Evolutionary conservation across 352 stramenopile genomes (phyloP), one percentile per base, ranked within the genome.

Genomic region (Pythium aquatile): DNA sequence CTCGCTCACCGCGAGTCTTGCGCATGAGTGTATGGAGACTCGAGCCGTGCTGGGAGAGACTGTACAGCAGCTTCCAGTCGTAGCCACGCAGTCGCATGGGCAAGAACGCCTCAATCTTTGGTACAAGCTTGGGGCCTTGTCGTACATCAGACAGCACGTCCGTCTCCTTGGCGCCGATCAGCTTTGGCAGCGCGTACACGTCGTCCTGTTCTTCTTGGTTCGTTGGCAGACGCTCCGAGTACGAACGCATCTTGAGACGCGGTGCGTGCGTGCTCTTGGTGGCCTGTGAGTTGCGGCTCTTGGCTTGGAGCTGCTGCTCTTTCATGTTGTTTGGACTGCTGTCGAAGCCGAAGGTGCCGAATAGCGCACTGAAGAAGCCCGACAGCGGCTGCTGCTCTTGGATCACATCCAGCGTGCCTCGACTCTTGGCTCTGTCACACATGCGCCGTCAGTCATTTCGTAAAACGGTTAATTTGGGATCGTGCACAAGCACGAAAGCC

Each of bases 51-150:
- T 90, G 79, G 6, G 73, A 61, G 5, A 87, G 66, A 40, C 77
- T 88, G 70, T 87, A 88, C 4, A 88, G 61, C 62, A 86, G 44
- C 35, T 81, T 74, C 83, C 83, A 92, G 65, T 92, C 80, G 57
- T 92, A 81, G 29, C 75, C 79, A 29, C 78, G 77, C 17, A 75
- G 73, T 40, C 69, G 73, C 39, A 60, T 66, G 20, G 81, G 62
- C n/a, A 92, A 61, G 32, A 72, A 85, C n/a, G 75, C 67, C 20
- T 90, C 78, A 7, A 92, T 68, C 56, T 87, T 77, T 4, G 79
- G 76, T 20, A 92, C 78, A n/a, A 93, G 72, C 35, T 61, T 76
- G 16, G 70, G 54, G 7, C 35, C 42, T 49, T 79, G 73, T 14
- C 56, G 66, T 14, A 65, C 42, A 14, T 87, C 72, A 13, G 79